Percentiles rank a stretch among this genome's conserved stretches.
These are phyloP conservation scores for Tylopilus vinaceipallidus DNA, from an alignment of 768 basidiomycete species.

Conservation along the genomic window DNA sequence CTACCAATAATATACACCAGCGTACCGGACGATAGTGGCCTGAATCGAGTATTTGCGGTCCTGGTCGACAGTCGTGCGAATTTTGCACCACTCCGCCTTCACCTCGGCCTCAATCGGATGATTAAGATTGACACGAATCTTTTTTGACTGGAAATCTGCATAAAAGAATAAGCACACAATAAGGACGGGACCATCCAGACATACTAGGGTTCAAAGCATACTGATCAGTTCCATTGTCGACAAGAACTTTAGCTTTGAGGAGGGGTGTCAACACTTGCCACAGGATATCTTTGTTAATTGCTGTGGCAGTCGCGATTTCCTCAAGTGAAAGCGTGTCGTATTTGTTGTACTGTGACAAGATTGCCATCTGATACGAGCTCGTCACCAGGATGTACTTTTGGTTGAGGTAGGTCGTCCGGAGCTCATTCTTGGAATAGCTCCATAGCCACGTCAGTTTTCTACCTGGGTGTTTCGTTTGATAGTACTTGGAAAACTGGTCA, in stretches of 20 bases:
- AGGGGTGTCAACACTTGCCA: constrained; percentile 59
- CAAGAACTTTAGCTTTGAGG: constrained; percentile 85
- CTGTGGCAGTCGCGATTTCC: constrained; percentile 77
- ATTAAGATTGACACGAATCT: constrained; percentile 90
- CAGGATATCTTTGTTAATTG: constrained; percentile 77
- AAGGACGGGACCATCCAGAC: constrained; percentile 3
- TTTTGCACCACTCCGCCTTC: constrained; percentile 86
- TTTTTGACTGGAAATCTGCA: constrained; percentile 86
- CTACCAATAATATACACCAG: background rate
- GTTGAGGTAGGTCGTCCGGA: constrained; percentile 87
- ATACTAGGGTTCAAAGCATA: constrained; percentile 88
- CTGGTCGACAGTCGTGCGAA: constrained; percentile 93
- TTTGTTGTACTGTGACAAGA: constrained; percentile 90
- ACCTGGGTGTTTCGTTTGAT: constrained; percentile 90
- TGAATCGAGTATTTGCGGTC: constrained; percentile 96
- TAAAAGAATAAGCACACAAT: background rate
- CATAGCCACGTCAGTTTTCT: constrained; percentile 97
- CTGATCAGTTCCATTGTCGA: constrained; percentile 84
- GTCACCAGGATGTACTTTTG: constrained; percentile 97
- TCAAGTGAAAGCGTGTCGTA: constrained; percentile 81
- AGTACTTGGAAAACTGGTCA: constrained; percentile 90
- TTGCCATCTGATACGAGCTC: constrained; percentile 91
- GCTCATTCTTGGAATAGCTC: constrained; percentile 97
- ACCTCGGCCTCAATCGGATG: constrained; percentile 92
- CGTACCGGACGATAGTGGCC: constrained; percentile 82